phyloP scores from a whole-genome alignment of 2,329 filamentous ascomycete genomes.

The Fusarium sp. region DNA sequence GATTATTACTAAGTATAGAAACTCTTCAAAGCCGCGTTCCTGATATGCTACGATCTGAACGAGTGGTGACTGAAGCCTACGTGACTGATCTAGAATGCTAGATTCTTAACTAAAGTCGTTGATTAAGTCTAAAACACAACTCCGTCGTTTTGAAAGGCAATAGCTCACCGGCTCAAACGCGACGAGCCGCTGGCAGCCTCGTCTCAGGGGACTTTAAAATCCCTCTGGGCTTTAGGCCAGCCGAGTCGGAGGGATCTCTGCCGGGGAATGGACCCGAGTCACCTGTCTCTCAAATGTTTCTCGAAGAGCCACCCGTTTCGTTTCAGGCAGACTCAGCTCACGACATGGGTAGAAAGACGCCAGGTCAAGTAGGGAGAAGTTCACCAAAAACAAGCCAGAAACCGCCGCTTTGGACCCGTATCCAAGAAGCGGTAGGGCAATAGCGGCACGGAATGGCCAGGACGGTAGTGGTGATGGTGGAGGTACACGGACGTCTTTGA shows the following conservation, averaged over 20 bases:
- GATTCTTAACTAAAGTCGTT: not conserved
- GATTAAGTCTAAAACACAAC: not conserved
- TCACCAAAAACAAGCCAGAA: conserved; percentile 3
- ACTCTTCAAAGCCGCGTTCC: not conserved
- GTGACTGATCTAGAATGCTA: not conserved
- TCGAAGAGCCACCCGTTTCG: conserved; percentile 30
- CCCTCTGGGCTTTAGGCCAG: not conserved
- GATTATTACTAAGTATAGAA: not conserved
- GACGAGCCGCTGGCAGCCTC: conserved; percentile 31
- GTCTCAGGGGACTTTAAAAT: conserved; percentile 37
- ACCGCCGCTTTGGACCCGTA: conserved; percentile 4
- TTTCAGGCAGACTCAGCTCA: conserved; percentile 39
- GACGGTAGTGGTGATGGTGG: conserved; percentile 29
- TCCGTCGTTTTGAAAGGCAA: not conserved
- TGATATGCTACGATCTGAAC: not conserved
- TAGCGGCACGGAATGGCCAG: conserved; percentile 15
- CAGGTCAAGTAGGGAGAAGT: conserved; percentile 21
- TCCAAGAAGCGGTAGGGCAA: conserved; percentile 27
- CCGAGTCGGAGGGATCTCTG: conserved; percentile 12
- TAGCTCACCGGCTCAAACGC: conserved; percentile 19
- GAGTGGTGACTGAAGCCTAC: not conserved
- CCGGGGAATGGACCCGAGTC: conserved; percentile 9
- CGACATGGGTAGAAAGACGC: conserved; percentile 21
- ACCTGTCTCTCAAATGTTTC: conserved; percentile 32
- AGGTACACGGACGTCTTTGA: conserved; percentile 16